Evolutionary conservation across 345 rosid genomes (phyloP).

Genomic region (Rubroshorea leprosula): DNA sequence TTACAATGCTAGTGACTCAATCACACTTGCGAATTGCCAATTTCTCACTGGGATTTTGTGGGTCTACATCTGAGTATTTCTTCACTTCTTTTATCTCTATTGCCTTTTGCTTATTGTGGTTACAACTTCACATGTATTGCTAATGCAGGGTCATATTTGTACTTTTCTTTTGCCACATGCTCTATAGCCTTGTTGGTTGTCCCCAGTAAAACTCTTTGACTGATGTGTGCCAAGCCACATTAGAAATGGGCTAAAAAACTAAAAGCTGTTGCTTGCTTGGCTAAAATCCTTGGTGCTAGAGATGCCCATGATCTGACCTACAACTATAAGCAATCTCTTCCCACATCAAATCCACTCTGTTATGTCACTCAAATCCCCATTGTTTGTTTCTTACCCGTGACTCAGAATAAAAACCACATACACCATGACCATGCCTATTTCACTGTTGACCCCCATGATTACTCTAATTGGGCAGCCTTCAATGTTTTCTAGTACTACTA

Average conservation of each 20-base stretch:
- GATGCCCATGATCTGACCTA: background rate
- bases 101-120: background rate
- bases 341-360: background rate
- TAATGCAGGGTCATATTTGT: background rate
- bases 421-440: background rate
- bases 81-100: background rate
- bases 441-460: background rate
- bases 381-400: background rate
- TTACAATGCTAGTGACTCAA: background rate
- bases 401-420: background rate
- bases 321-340: background rate
- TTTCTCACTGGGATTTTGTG: background rate
- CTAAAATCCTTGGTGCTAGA: background rate
- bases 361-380: background rate
- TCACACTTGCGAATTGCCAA: background rate
- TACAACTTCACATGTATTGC: background rate
- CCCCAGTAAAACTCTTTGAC: background rate
- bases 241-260: no score
- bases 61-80: constrained; percentile 3
- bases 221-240: no score
- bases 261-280: no score
- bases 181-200: background rate
- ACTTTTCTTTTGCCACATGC: background rate
- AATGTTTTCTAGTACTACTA: background rate
- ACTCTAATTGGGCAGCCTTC: background rate